Evolutionary conservation across 2,329 filamentous ascomycete genomes (phyloP), one percentile per base, ranked within the genome.

Genomic region (Trichoderma semiorbis): DNA sequence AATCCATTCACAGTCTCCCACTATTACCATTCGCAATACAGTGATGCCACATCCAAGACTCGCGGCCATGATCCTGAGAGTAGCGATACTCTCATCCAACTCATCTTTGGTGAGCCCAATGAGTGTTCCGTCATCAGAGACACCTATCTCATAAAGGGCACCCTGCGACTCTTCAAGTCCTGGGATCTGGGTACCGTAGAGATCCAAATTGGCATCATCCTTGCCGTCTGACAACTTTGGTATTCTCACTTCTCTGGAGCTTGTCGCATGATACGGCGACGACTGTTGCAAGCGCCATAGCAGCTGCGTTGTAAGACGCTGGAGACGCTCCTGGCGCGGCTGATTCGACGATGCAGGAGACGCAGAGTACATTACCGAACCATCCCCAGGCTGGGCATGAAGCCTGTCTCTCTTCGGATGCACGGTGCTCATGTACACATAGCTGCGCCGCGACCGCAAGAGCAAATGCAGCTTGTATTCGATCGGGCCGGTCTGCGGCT

Each of bases 381-480:
- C 32, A 61, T 18, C 71, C 63, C 55, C 61, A 65, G 43, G 14
- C 26, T 58, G 66, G 58, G 50, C 55, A 24, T 72, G 57, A 36
- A 72, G 70, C 39, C 68, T 68, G 10, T 60, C 64, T 18, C 55
- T 32, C 1, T 70, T 53, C 24, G 34, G 70, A 11, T 71, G 47
- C 14, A 70, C 58, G 11, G 94, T 97, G 75, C 90, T 95, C 79
- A 91, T 91, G 36, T 86, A 88, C 43, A 86, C 87, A 80, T 95
- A 97, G 7, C 88, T 89, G 73, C 94, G 88, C 72, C 95, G 88
- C 18, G 92, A 91, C 43, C 94, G 90, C 66, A 98, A 84, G 7
- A 98, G 86, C 7, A 99, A 85, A 82, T 98, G 96, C 57, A 99
- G 84, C 81, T 99, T 99, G 83, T 99, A 99, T 82, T 99, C 96